Evolutionary conservation across 257 asterid species (phyloP).

Genomic region (Jacaranda mimosifolia): DNA sequence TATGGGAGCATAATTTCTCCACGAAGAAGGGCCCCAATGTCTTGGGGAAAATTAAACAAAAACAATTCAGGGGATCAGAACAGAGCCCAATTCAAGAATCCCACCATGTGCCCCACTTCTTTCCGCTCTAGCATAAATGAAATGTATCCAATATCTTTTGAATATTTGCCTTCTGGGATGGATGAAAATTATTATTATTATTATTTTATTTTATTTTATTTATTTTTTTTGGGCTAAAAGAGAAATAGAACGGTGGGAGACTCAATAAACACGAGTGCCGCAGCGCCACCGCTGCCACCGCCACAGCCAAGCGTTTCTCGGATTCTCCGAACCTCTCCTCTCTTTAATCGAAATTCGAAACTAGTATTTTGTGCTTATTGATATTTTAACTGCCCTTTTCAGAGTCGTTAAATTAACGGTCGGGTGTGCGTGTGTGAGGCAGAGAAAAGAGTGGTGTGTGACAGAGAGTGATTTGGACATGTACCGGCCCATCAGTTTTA

Average conservation of each 20-base stretch:
- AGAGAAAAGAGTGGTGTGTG: background rate
- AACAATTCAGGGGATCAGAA: constrained; percentile 35
- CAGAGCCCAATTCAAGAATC: constrained; percentile 42
- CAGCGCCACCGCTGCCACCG: constrained; percentile 40
- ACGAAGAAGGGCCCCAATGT: constrained; percentile 45
- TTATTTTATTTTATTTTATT: background rate
- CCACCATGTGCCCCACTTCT: constrained; percentile 40
- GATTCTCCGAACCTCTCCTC: constrained; percentile 33
- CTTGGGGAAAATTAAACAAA: constrained; percentile 27
- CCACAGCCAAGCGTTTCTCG: constrained; percentile 36
- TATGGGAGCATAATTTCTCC: constrained; percentile 22
- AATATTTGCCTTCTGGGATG: background rate
- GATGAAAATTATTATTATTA: background rate
- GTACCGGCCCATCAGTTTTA: background rate
- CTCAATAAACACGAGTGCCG: constrained; percentile 32
- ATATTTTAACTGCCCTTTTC: constrained; percentile 13
- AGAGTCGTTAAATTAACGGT: constrained; percentile 38
- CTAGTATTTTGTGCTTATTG: background rate
- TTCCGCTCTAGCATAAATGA: constrained; percentile 8
- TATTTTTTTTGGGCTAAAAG: background rate
- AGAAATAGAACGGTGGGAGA: constrained; percentile 17
- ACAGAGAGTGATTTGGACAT: background rate
- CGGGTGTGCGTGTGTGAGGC: background rate
- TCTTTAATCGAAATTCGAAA: background rate
- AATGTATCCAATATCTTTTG: constrained; percentile 13